A percentile compares a stretch with the other conserved stretches of the same genome.
Evolutionary conservation across 2,329 filamentous ascomycete species (phyloP).

Genomic region (Cladophialophora bantiana): DNA sequence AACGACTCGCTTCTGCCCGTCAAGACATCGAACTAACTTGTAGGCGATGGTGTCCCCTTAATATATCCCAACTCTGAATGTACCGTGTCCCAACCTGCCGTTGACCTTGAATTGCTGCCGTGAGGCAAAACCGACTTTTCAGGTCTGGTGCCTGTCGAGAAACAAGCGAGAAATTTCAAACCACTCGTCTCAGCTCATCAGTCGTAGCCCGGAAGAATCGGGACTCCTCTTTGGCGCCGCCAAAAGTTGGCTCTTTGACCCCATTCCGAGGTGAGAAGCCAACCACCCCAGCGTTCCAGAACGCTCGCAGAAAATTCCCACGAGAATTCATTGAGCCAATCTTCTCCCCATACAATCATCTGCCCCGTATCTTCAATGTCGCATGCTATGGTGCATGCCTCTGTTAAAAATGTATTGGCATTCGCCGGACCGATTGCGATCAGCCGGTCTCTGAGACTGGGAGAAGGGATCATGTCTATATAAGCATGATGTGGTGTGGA

Average conservation of each 20-base stretch:
- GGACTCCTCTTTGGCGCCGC: constrained; percentile 49
- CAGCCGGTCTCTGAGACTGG: constrained; percentile 49
- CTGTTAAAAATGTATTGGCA: constrained; percentile 48
- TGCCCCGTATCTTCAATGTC: constrained; percentile 50
- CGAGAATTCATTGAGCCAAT: constrained; percentile 51
- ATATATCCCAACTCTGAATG: constrained; percentile 9
- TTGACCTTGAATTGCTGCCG: constrained; percentile 6
- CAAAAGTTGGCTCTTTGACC: constrained; percentile 52
- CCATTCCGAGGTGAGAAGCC: constrained; percentile 50
- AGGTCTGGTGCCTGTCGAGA: not conserved
- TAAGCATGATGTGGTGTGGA: constrained; percentile 51
- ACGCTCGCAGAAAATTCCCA: constrained; percentile 54
- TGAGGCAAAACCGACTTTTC: not conserved
- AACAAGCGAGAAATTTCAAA: constrained; percentile 1
- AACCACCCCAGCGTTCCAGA: constrained; percentile 50
- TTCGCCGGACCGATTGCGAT: constrained; percentile 48
- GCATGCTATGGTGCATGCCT: constrained; percentile 48
- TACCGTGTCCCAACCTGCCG: constrained; percentile 12
- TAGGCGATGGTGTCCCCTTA: constrained; percentile 10
- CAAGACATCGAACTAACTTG: constrained; percentile 22
- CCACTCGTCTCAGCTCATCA: constrained; percentile 24
- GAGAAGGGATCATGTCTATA: constrained; percentile 54
- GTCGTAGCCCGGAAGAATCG: constrained; percentile 47
- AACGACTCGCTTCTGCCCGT: constrained; percentile 4
- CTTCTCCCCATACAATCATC: constrained; percentile 54